phyloP scores from a whole-genome alignment of 2,329 filamentous ascomycete genomes.

The Teratosphaeria pseudoeucalypti region DNA sequence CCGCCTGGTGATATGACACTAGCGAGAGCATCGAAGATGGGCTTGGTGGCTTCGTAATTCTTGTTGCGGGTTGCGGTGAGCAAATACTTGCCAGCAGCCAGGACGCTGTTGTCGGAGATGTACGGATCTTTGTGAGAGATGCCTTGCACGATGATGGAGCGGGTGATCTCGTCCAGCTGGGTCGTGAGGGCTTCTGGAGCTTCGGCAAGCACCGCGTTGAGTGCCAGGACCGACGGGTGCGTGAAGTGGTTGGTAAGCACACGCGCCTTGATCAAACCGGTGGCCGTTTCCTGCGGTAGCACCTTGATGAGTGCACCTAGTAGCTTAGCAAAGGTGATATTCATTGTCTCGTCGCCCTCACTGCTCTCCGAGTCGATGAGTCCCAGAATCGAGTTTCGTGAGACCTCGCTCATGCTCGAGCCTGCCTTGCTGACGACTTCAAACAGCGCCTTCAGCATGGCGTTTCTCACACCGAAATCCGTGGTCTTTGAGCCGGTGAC shows the following conservation, averaged over 20 bases:
- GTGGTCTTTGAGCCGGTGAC: conserved; percentile 90
- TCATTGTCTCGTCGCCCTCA: conserved; percentile 61
- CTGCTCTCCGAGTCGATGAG: conserved; percentile 76
- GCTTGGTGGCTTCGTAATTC: conserved; percentile 65
- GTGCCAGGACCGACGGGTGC: conserved; percentile 68
- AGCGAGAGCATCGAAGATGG: conserved; percentile 69
- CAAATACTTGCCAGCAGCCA: conserved; percentile 85
- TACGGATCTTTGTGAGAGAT: conserved; percentile 55
- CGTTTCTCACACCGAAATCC: conserved; percentile 77
- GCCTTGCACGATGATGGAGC: conserved; percentile 67
- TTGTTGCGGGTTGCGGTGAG: conserved; percentile 55
- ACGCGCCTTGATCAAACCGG: conserved; percentile 54
- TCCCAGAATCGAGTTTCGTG: conserved; percentile 71
- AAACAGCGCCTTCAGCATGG: conserved; percentile 94
- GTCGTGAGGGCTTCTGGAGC: conserved; percentile 60
- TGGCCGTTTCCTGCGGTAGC: conserved; percentile 61
- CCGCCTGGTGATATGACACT: conserved; percentile 65
- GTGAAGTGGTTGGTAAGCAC: conserved; percentile 69
- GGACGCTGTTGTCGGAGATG: conserved; percentile 76
- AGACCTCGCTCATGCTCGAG: conserved; percentile 85
- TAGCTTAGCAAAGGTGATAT: conserved; percentile 81
- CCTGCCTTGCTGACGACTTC: conserved; percentile 95
- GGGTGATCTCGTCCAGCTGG: conserved; percentile 61
- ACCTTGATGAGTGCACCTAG: conserved; percentile 85
- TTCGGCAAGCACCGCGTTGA: conserved; percentile 83